These are phyloP conservation scores for Fomitopsis betulina DNA, from an alignment of 1,284 basidiomycete species.

Conservation along the genomic window DNA sequence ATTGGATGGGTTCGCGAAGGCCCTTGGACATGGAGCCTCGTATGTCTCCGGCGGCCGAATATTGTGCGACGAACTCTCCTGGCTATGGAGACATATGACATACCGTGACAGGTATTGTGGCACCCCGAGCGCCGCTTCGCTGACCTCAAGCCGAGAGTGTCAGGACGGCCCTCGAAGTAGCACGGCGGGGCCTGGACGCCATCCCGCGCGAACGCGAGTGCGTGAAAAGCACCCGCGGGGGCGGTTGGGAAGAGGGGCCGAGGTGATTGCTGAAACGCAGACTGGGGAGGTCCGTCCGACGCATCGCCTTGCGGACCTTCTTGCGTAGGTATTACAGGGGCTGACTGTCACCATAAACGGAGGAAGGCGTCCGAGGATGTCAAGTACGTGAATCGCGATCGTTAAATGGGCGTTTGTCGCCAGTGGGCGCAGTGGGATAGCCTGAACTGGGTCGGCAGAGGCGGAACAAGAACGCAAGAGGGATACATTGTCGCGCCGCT, in stretches of 20 bases:
- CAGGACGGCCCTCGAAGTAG: background rate
- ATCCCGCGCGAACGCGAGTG: background rate
- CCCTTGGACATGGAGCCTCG: too few relatives aligned
- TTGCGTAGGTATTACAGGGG: background rate
- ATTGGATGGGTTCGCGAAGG: background rate
- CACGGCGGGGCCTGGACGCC: background rate
- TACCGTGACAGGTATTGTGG: background rate
- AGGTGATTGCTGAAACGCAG: background rate
- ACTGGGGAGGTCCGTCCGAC: background rate
- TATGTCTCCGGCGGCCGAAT: too few relatives aligned
- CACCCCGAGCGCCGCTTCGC: background rate
- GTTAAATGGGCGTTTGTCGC: background rate
- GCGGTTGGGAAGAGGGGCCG: background rate
- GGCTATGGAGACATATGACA: too few relatives aligned
- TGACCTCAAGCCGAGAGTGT: background rate
- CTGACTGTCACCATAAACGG: background rate
- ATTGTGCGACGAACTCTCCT: too few relatives aligned
- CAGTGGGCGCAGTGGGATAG: background rate
- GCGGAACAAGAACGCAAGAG: background rate
- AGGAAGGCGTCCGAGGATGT: background rate
- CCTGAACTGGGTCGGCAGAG: background rate
- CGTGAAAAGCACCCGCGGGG: background rate
- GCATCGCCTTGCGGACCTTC: background rate
- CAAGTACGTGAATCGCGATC: background rate
- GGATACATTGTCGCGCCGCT: background rate